Evolutionary conservation across 2,329 filamentous ascomycete genomes (phyloP).

Genomic region (Didymellaceae sp.): DNA sequence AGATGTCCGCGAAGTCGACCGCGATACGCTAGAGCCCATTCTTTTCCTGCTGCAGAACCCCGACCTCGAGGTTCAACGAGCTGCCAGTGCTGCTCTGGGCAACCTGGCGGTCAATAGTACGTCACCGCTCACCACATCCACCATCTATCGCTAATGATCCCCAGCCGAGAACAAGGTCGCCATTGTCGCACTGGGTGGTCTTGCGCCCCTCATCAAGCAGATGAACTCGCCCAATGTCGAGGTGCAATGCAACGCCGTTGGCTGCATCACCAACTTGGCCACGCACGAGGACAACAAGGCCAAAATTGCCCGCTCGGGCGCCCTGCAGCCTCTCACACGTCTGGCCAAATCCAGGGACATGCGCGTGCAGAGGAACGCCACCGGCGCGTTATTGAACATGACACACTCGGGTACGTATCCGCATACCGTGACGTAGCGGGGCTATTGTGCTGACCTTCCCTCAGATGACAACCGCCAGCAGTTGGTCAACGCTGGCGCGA

Average conservation of each 20-base stretch:
- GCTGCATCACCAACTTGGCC: constrained; percentile 96
- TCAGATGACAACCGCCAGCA: constrained; percentile 96
- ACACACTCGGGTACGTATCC: constrained; percentile 83
- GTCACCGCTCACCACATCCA: constrained; percentile 19
- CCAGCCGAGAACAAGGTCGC: constrained; percentile 97
- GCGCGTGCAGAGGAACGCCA: constrained; percentile 97
- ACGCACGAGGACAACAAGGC: constrained; percentile 99
- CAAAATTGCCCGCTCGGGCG: constrained; percentile 94
- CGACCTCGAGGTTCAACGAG: constrained; percentile 96
- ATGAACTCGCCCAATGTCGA: constrained; percentile 99
- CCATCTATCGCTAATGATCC: constrained; percentile 50
- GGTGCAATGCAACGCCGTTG: constrained; percentile 98
- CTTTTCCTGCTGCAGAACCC: constrained; percentile 92
- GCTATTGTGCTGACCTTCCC: constrained; percentile 26
- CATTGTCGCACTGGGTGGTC: constrained; percentile 89
- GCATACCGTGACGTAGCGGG: not conserved
- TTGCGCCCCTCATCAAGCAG: constrained; percentile 91
- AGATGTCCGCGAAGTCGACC: constrained; percentile 97
- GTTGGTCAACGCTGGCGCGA: constrained; percentile 95
- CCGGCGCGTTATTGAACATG: constrained; percentile 96
- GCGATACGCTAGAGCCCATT: constrained; percentile 94
- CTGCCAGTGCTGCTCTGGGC: constrained; percentile 92
- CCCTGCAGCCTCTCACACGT: constrained; percentile 85
- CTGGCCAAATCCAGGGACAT: constrained; percentile 98
- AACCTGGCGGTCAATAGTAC: constrained; percentile 97